Conservation (phyloP, 352 stramenopile species). For the Pythium graminicola region DNA sequence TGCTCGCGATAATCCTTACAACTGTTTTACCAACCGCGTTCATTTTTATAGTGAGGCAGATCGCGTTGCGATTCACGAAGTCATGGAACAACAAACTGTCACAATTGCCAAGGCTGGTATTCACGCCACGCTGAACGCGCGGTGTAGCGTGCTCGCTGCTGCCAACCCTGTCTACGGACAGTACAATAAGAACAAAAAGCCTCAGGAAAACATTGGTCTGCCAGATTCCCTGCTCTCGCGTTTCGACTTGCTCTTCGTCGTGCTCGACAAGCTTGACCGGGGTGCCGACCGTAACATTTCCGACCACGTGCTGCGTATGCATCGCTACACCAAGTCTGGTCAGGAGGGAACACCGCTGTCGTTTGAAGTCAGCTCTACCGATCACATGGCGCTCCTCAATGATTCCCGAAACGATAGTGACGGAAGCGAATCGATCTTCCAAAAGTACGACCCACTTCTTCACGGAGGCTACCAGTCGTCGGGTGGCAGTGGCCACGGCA, state of each 20-base stretch:
- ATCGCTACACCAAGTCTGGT: constrained; percentile 89
- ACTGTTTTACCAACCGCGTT: background rate
- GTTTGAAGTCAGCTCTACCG: constrained; percentile 75
- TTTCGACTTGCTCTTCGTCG: constrained; percentile 99
- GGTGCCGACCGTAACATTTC: constrained; percentile 94
- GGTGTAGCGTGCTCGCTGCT: constrained; percentile 97
- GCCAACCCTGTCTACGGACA: constrained; percentile 99
- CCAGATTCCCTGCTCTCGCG: constrained; percentile 98
- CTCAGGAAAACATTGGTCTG: constrained; percentile 99
- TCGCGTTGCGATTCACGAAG: constrained; percentile 99
- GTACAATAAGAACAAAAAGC: constrained; percentile 97
- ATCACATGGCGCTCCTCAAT: constrained; percentile 62
- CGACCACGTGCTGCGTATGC: constrained; percentile 96
- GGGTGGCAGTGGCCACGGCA: constrained; percentile 49
- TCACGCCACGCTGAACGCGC: constrained; percentile 97
- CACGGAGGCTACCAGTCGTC: constrained; percentile 67
- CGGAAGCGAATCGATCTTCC: constrained; percentile 80
- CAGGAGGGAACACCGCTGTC: constrained; percentile 87
- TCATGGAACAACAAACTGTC: constrained; percentile 99
- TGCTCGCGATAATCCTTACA: background rate
- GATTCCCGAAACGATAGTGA: constrained; percentile 62
- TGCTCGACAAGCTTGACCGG: constrained; percentile 97
- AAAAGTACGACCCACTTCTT: constrained; percentile 88
- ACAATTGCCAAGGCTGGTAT: constrained; percentile 99
- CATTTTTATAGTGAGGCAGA: constrained; percentile 77